Evolutionary conservation across 1,139 yeast genomes (phyloP), one percentile per base, ranked within the genome.

Genomic region (Blastobotrys ciferrii): DNA sequence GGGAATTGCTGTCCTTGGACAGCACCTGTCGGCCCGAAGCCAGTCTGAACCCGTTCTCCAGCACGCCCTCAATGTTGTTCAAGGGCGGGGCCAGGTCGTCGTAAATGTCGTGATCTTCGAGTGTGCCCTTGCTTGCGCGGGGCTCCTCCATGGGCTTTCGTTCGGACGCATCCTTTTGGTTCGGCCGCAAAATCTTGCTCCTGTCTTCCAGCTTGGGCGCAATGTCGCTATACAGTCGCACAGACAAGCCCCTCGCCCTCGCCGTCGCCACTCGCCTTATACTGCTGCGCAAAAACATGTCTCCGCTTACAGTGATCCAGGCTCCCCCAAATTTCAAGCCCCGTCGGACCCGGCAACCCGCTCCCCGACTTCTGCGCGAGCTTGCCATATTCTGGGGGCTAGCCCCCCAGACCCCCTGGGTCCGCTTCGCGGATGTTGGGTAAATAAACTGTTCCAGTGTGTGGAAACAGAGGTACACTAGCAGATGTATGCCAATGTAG

Each of bases 1-100:
- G 73, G 39, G 70, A 66, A 2, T 75, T 75, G 17, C 69, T 66
- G 53, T 72, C 74, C 4, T 84, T 84, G 1, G 80, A 78, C 23
- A 70, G 69, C 1, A 71, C 61, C 19, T 70, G 66, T 39, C 69
- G 67, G 14, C 80, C 77, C 39, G 71, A 70, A 3, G 76, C 67
- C 49, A 79, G 73, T 4, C 71, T 60, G 43, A 78, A 73, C 1
- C 81, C 75, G 52, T 76, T 72, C 13, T 61, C 56, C 1, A 74
- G 65, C 4, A 78, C 72, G 52, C 74, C 70, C 52, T 76, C 80
- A 32, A 79, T 71, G 46, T 62, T 63, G 52, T 68, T 68, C 20
- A 63, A 58, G 6, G 72, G 69, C 3, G 62, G 52, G 6, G 58
- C 62, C 6, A 64, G 57, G 33, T 61, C 64, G 42, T 66, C 68